Evolutionary conservation across 1,284 basidiomycete genomes (phyloP), one percentile per base, ranked within the genome.

Genomic region (Clitocybe nebularis): DNA sequence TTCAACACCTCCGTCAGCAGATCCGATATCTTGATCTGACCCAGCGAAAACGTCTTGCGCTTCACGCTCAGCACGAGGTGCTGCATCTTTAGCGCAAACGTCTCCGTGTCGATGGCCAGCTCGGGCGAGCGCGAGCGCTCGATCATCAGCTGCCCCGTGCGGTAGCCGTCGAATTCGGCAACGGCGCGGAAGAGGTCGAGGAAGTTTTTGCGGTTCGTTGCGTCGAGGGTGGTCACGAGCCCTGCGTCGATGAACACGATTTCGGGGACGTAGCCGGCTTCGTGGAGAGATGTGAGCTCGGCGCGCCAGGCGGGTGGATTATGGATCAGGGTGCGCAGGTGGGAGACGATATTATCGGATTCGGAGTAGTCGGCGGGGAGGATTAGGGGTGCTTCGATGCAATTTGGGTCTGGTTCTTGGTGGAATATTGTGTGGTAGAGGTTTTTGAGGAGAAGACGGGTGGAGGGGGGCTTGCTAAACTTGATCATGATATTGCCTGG

Each of bases 401-500:
- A 64, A 23, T 59, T 56, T 9, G 21, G 7, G 7, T n/a, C 29
- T 25, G 14, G 20, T 64, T 53, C 13, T 64, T 45, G 67, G 46
- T 55, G 57, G 59, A 66, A 68, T 36, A 64, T 40, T 42, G 66
- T 59, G 57, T 59, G 57, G 57, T 74, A 79, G 32, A 84, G 66
- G 55, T 75, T 76, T 50, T 69, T 66, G 33, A 85, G 62, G 33
- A 90, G 64, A 48, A 76, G 72, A 37, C 72, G 65, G 1, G 80
- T 82, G 0, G 81, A 75, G 5, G 79, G 73, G 0, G 89, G 89
- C 59, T 87, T 88, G 61, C 84, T 85, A 65, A 98, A 96, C 61
- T 94, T 95, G 68, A 97, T 84, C 87, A 98, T 93, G 64, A 97
- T 95, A 63, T 97, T 97, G 21, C 95, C 95, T 0, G 93, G 92